Conservation (phyloP, 2,329 filamentous ascomycete species). For the Verticillium zaregamsianum region DNA sequence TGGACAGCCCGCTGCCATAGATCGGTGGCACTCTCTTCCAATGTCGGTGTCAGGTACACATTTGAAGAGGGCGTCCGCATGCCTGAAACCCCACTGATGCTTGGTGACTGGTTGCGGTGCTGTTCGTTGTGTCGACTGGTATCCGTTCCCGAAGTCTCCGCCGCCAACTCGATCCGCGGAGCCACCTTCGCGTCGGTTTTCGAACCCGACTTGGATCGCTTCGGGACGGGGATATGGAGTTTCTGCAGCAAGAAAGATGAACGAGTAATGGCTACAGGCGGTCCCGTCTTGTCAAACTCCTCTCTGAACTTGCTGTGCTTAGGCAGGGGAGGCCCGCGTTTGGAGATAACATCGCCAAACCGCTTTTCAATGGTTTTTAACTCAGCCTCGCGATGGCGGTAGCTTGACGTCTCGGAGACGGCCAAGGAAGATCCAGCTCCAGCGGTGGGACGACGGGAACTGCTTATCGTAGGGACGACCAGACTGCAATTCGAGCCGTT, state of each 20-base stretch:
- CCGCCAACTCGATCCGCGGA: neutral
- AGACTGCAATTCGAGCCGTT: conserved; percentile 13
- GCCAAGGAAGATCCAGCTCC: conserved; percentile 10
- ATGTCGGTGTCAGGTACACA: neutral
- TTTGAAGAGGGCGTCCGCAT: neutral
- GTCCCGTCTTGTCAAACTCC: conserved; percentile 25
- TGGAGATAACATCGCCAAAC: conserved; percentile 29
- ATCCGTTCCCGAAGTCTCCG: conserved; percentile 5
- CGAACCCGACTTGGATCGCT: conserved; percentile 15
- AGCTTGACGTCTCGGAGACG: conserved; percentile 32
- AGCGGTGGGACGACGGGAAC: neutral
- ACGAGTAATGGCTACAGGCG: conserved; percentile 11
- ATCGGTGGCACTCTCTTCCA: conserved; percentile 17
- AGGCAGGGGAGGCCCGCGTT: conserved; percentile 21
- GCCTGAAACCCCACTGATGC: neutral
- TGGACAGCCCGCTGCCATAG: conserved; percentile 22
- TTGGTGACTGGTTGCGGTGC: neutral
- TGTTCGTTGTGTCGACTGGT: neutral
- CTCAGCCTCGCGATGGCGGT: conserved; percentile 32
- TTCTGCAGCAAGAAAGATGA: conserved; percentile 28
- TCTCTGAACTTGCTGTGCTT: conserved; percentile 37
- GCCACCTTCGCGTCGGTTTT: neutral
- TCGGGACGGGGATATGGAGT: conserved; percentile 29
- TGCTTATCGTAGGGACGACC: neutral
- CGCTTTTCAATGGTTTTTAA: conserved; percentile 33